Evolutionary conservation across 192 early-diverging fungal species (phyloP).

Genomic region (Dispira parvispora): DNA sequence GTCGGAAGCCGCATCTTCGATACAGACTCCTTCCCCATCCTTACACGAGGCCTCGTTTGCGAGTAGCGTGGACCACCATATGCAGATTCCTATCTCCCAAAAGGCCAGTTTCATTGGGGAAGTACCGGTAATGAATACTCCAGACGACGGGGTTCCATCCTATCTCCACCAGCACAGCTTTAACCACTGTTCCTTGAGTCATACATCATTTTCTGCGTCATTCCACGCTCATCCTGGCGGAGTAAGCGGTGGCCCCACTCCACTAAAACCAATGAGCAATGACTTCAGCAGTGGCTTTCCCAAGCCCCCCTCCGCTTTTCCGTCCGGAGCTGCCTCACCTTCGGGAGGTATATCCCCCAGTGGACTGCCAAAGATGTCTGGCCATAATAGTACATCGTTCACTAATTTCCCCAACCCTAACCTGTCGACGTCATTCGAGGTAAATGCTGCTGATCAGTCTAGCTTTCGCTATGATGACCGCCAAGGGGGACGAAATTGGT

Average conservation of each 20-base stretch:
- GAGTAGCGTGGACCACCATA: background rate
- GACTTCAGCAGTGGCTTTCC: background rate
- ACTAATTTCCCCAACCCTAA: too few species aligned
- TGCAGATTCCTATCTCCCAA: background rate
- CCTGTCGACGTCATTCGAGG: too few species aligned
- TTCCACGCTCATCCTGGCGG: background rate
- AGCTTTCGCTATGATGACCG: background rate
- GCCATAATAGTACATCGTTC: too few species aligned
- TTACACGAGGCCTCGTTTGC: background rate
- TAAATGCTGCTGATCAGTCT: background rate
- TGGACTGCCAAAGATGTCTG: too few species aligned
- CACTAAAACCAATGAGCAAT: background rate
- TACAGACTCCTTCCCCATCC: background rate
- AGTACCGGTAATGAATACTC: background rate
- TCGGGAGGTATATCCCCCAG: too few species aligned
- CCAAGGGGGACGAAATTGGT: background rate
- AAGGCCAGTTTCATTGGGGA: background rate
- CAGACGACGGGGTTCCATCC: background rate
- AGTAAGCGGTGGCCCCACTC: background rate
- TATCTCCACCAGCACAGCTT: background rate
- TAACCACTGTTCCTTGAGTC: background rate
- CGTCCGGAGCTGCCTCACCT: background rate
- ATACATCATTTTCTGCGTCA: background rate
- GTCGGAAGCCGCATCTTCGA: background rate
- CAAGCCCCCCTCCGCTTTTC: background rate